Base-by-base conservation (phyloP, 805 yeast genomes). In the Osmozyma mogii region DNA sequence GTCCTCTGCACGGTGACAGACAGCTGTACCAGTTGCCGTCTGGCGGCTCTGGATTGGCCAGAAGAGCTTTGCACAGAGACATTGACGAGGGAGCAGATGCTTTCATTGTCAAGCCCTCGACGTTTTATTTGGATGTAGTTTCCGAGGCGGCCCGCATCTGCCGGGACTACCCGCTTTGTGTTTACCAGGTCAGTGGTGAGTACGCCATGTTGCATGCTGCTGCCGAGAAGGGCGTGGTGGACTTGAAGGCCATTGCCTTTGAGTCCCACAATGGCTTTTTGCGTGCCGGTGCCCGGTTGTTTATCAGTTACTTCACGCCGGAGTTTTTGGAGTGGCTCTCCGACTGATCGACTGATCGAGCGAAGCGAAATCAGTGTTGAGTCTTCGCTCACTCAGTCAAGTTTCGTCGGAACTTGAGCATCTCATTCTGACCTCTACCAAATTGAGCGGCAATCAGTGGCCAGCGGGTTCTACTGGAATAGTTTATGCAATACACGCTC, bases 181-280 rank as follows among this genome's bases (percentile, higher is more conserved):
- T 94, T 16, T 92, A 92, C 58, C 98, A 92, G 56, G 98, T 92
- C 15, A 77, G 89, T 52, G 98, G 98, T 23, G 98, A 92, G 59
- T 92, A 73, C 50, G 96, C 97, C 18, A 92, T 92, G 98, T 58
- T 92, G 40, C 95, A 88, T 51, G 98, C 98, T 6, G 97, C 96
- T 30, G 96, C 96, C 17, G 96, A 87, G 49, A 87, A 87, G 67
- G 94, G 94, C 22, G 71, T 88, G 36, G 83, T 80, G 37, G 96
- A 89, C 54, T 70, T 92, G 56, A 80, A 84, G 58, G 75, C 34
- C 57, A 76, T 68, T 74, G 82, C 87, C 0, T 83, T 82, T 47
- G 98, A 92, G 61, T 64, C 92, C 27, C 95, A 92, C 45, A 69
- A 84, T 38, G 96, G 98, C 1, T 79, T 84, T 49, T 68, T 89